Conservation (phyloP, 2,329 filamentous ascomycete species). For the Colletotrichum agaves region DNA sequence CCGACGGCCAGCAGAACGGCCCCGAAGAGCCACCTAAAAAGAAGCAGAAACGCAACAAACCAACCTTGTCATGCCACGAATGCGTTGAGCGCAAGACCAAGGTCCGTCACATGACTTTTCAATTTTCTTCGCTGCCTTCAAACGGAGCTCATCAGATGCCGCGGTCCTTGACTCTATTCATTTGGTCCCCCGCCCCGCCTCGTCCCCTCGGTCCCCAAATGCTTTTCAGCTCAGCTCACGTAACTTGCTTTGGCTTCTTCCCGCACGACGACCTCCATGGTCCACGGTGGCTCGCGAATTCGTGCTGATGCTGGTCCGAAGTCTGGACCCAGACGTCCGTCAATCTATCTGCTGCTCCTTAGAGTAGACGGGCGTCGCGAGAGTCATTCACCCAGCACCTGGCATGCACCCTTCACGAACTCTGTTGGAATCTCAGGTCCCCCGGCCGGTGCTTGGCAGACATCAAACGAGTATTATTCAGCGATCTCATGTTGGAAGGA, state of each 20-base stretch:
- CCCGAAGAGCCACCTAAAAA: slow-evolving; percentile 61
- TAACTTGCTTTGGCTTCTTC: neutral
- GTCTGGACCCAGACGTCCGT: neutral
- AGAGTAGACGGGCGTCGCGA: neutral
- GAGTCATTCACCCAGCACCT: neutral
- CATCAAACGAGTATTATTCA: neutral
- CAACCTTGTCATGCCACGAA: slow-evolving; percentile 80
- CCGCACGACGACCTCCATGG: slow-evolving; percentile 2
- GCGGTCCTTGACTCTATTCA: neutral
- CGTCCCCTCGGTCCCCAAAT: too few species aligned
- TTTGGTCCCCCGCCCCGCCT: too few species aligned
- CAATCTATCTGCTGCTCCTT: neutral
- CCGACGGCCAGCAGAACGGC: slow-evolving; percentile 7
- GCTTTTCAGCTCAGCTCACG: neutral
- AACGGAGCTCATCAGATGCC: neutral
- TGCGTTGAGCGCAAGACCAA: slow-evolving; percentile 88
- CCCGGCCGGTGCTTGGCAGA: neutral
- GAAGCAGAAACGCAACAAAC: slow-evolving; percentile 88
- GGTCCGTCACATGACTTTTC: slow-evolving; percentile 56
- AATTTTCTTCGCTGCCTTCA: neutral
- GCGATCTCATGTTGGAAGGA: neutral
- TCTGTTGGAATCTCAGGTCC: neutral
- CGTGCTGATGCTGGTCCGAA: neutral
- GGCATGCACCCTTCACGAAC: neutral
- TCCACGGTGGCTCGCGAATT: neutral